Conservation (phyloP, 2,329 filamentous ascomycete species). For the Clarireedia paspali region DNA sequence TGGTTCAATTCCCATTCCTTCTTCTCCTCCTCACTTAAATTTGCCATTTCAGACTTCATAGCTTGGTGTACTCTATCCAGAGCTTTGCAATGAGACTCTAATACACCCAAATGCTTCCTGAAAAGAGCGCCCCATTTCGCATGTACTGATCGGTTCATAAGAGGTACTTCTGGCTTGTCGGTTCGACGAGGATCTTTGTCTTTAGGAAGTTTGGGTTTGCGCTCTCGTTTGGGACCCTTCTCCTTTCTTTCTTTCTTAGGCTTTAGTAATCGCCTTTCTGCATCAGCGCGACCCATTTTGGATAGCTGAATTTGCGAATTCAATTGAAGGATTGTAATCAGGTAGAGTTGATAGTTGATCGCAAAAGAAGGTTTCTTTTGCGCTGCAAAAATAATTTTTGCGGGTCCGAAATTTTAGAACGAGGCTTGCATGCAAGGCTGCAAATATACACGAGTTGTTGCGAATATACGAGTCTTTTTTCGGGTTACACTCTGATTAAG, state of each 20-base stretch:
- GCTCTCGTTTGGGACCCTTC: neutral
- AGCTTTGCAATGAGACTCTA: conserved; percentile 21
- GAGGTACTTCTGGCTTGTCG: conserved; percentile 6
- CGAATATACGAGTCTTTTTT: neutral
- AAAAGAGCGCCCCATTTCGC: conserved; percentile 29
- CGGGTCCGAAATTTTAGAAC: conserved; percentile 7
- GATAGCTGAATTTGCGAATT: neutral
- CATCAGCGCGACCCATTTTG: conserved; percentile 2
- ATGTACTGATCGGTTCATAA: conserved; percentile 25
- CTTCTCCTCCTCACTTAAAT: conserved; percentile 17
- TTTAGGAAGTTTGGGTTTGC: conserved; percentile 3
- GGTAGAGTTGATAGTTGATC: neutral
- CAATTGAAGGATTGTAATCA: neutral
- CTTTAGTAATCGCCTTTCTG: neutral
- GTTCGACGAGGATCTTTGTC: conserved; percentile 8
- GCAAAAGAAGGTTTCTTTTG: conserved; percentile 13
- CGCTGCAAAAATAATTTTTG: neutral
- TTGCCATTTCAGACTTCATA: conserved; percentile 14
- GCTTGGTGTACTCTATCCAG: conserved; percentile 18
- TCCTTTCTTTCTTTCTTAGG: conserved; percentile 4
- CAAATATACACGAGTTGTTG: no score
- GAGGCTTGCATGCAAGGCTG: conserved; percentile 12
- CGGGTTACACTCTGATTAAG: neutral
- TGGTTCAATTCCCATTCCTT: conserved; percentile 20
- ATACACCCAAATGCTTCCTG: conserved; percentile 21